phyloP scores from a whole-genome alignment of 2,329 filamentous ascomycete species.

The Monilinia laxa region DNA sequence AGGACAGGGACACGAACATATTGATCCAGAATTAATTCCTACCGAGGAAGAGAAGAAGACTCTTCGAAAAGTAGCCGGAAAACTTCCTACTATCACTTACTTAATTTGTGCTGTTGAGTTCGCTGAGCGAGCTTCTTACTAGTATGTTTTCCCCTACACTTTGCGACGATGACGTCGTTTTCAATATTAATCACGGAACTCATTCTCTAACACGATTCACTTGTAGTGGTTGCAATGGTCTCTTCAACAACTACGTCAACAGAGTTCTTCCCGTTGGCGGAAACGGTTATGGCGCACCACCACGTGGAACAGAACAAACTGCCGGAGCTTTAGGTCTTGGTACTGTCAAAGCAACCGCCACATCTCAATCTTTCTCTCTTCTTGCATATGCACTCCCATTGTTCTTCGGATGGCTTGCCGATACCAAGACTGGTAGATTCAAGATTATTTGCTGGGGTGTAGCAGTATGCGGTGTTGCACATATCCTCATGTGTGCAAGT shows the following conservation, averaged over 20 bases:
- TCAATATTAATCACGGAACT: constrained; percentile 43
- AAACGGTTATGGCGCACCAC: constrained; percentile 44
- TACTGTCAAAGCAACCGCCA: constrained; percentile 52
- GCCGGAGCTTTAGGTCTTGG: constrained; percentile 61
- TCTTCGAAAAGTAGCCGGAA: constrained; percentile 62
- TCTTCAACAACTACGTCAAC: constrained; percentile 57
- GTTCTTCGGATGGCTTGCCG: constrained; percentile 56
- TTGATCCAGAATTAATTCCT: constrained; percentile 23
- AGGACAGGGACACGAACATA: constrained; percentile 1
- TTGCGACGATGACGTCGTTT: constrained; percentile 23
- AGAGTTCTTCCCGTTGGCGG: constrained; percentile 54
- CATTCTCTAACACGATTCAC: constrained; percentile 3
- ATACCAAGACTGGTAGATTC: constrained; percentile 65
- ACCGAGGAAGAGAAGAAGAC: constrained; percentile 62
- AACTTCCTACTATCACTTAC: constrained; percentile 65
- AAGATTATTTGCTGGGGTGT: constrained; percentile 54
- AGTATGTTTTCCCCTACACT: constrained; percentile 56
- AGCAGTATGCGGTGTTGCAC: constrained; percentile 57
- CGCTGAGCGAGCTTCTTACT: constrained; percentile 77
- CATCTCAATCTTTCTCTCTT: constrained; percentile 52
- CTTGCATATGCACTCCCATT: constrained; percentile 52
- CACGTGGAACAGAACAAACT: constrained; percentile 32
- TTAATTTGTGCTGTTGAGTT: constrained; percentile 72
- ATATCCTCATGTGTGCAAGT: constrained; percentile 61
- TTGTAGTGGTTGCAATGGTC: constrained; percentile 14